Evolutionary conservation across 805 yeast genomes (phyloP), one percentile per base, ranked within the genome.

Genomic region (Kluyveromyces nonfermentans): DNA sequence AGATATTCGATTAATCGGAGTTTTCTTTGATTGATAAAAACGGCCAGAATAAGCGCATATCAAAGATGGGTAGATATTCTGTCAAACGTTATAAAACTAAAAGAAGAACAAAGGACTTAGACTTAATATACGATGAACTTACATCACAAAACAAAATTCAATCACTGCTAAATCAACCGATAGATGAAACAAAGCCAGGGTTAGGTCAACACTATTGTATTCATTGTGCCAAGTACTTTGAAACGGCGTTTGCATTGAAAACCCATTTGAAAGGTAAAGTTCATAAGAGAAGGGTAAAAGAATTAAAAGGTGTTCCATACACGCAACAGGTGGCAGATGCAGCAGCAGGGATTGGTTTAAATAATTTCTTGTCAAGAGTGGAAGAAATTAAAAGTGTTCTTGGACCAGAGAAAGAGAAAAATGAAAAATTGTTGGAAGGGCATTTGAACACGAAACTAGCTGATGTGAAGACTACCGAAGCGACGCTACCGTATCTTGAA

Each of bases 191-290:
- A 36, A 82, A 82, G 59, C 89, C 97, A 1, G 99, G 99, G 1
- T 68, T 93, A 51, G 99, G 96, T 14, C 97, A 93, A 65, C 82
- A 77, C 64, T 93, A 86, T 64, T 93, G 97, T 65, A 73, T 93
- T 43, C 95, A 88, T 50, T 93, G 99, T 71, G 94, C 95, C 40
- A 85, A 82, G 60, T 87, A 93, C 64, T 87, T 79, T 57, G 96
- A 89, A 60, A 80, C 81, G 45, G 87, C 83, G 37, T 62, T 65
- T 28, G 83, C 95, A 7, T 70, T 85, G 44, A 78, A 77, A 47
- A 72, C 80, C 12, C 99, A 93, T 67, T 66, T 74, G 49, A 77
- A 78, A 53, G 72, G 83, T 4, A 89, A 88, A 57, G 74, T 80
- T 7, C 99, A 93, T 65, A 89, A 84, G 63, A 77, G 97, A 64